Evolutionary conservation across 2,329 filamentous ascomycete species (phyloP).

Genomic region (Metarhizium anisopliae): DNA sequence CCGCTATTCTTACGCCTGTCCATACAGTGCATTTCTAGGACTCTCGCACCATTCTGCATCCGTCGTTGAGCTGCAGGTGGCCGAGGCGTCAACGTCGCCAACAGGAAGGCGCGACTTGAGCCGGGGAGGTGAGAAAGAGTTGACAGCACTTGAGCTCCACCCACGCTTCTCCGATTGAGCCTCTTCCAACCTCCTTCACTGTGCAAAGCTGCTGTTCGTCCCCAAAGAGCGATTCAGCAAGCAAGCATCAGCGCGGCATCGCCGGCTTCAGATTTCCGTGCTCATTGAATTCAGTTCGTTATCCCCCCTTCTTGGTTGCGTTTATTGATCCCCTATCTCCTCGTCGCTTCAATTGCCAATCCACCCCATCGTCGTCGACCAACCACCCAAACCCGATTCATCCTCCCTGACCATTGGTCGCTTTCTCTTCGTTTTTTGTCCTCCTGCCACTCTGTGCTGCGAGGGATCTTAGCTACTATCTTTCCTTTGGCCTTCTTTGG

Average conservation of each 20-base stretch:
- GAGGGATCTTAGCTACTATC: constrained; percentile 7
- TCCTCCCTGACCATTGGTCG: not conserved
- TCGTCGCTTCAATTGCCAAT: constrained; percentile 7
- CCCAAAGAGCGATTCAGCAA: constrained; percentile 1
- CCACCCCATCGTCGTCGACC: constrained; percentile 1
- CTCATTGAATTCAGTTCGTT: constrained; percentile 27
- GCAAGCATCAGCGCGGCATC: constrained; percentile 14
- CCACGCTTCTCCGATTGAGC: constrained; percentile 5
- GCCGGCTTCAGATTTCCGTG: constrained; percentile 14
- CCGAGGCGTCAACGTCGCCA: not conserved
- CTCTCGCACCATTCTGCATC: not conserved
- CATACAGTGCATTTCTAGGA: not conserved
- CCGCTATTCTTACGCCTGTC: not conserved
- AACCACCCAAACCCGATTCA: not conserved
- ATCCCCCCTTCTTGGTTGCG: constrained; percentile 9
- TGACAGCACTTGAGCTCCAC: constrained; percentile 5
- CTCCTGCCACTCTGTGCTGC: constrained; percentile 5
- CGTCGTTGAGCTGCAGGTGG: too few species aligned
- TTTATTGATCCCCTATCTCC: constrained; percentile 8
- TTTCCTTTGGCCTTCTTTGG: constrained; percentile 19
- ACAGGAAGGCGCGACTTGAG: not conserved
- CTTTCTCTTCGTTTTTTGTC: constrained; percentile 11
- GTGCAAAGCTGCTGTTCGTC: constrained; percentile 6
- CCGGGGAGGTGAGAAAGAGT: not conserved
- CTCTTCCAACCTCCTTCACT: constrained; percentile 5